Evolutionary conservation across 1,284 basidiomycete species (phyloP).

Genomic region (Termitomyces sp.): DNA sequence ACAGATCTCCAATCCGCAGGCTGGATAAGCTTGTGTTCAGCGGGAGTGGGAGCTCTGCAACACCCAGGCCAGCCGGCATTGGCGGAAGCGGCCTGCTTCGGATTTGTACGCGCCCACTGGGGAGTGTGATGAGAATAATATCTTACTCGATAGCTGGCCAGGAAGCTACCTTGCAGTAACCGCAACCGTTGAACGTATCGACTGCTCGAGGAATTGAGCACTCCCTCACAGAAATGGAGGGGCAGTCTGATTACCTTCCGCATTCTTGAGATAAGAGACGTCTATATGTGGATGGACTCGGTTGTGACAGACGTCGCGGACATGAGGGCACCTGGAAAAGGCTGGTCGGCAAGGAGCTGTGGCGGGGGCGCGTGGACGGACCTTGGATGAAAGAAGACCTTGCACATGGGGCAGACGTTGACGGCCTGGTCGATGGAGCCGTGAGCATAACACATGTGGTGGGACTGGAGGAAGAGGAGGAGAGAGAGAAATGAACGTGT

Average conservation of each 20-base stretch:
- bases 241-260: conserved; percentile 56
- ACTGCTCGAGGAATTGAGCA: conserved; percentile 36
- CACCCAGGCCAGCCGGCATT: conserved; percentile 82
- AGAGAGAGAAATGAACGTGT: conserved; percentile 14
- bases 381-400: conserved; percentile 66
- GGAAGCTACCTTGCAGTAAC: conserved; percentile 70
- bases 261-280: conserved; percentile 72
- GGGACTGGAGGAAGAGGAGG: conserved; percentile 14
- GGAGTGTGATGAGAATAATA: conserved; percentile 16
- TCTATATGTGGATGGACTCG: conserved; percentile 69
- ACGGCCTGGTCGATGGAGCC: conserved; percentile 63
- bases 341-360: conserved; percentile 14
- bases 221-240: conserved; percentile 11
- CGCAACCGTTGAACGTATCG: conserved; percentile 77
- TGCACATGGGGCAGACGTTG: conserved; percentile 75
- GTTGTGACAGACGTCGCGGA: conserved; percentile 69
- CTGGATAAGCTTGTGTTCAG: conserved; percentile 56
- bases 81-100: conserved; percentile 48
- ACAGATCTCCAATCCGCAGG: conserved; percentile 78
- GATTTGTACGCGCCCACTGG: conserved; percentile 65
- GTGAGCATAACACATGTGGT: conserved; percentile 65
- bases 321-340: conserved; percentile 61
- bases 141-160: conserved; percentile 8
- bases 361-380: conserved; percentile 23
- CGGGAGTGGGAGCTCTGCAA: conserved; percentile 60